Conservation (phyloP, 108 stramenopile genomes). For the Pelagomonas calceolata region DNA sequence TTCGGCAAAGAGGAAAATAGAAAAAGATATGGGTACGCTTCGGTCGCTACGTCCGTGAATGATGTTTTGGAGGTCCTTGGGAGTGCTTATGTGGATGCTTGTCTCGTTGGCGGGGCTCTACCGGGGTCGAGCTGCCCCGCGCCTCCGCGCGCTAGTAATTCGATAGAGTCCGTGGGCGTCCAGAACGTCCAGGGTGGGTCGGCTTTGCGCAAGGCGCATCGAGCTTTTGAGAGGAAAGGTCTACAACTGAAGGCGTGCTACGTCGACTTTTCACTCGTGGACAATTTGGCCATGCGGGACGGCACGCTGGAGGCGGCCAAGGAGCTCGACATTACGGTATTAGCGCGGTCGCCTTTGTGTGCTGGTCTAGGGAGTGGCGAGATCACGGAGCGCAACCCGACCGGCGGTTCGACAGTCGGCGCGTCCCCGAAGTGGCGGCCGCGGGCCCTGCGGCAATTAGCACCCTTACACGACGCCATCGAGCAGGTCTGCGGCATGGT, state of each 20-base stretch:
- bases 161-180: not conserved
- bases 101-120: not conserved
- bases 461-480: constrained; percentile 6
- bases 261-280: not conserved
- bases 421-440: constrained; percentile 2
- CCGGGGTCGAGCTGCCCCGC: not conserved
- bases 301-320: constrained; percentile 11
- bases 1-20: no score
- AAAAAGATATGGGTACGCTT: not conserved
- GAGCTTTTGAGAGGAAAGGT: not conserved
- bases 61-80: not conserved
- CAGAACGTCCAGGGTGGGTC: not conserved
- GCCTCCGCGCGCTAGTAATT: not conserved
- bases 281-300: constrained; percentile 1
- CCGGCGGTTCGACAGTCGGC: not conserved
- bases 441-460: not conserved
- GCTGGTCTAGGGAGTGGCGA: constrained; percentile 2
- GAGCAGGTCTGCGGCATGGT: not conserved
- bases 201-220: not conserved
- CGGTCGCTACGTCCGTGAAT: not conserved
- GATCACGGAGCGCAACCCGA: constrained; percentile 6
- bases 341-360: not conserved
- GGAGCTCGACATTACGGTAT: not conserved
- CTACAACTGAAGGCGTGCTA: not conserved
- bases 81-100: not conserved